Evolutionary conservation across 768 basidiomycete species (phyloP).

Genomic region (Scleroderma citrinum): DNA sequence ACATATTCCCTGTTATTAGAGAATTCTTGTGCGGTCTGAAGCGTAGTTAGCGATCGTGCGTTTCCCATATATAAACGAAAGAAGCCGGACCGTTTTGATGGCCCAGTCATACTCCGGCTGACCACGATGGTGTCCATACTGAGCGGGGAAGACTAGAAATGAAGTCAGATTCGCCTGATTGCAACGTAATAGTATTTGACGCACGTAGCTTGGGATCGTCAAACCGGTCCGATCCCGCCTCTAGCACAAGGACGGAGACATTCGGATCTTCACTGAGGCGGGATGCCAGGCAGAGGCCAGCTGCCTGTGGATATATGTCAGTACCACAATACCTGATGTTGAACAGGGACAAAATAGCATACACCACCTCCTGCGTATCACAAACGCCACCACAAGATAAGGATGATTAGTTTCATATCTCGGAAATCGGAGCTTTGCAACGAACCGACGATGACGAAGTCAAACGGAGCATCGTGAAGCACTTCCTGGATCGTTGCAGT

Average conservation of each 20-base stretch:
- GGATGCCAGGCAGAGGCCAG: conserved; percentile 34
- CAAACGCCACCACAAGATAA: too few species aligned
- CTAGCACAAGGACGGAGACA: conserved; percentile 29
- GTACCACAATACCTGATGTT: neutral
- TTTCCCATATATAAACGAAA: neutral
- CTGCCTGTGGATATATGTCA: conserved; percentile 13
- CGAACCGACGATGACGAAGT: neutral
- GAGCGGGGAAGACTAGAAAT: conserved; percentile 20
- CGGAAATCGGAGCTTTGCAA: neutral
- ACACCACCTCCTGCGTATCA: conserved; percentile 1
- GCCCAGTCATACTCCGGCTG: conserved; percentile 22
- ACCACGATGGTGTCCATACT: conserved; percentile 23
- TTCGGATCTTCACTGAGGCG: conserved; percentile 30
- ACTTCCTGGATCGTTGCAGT: too few species aligned
- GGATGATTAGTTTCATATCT: neutral
- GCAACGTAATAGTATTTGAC: neutral
- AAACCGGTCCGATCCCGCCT: conserved; percentile 32
- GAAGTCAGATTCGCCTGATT: neutral
- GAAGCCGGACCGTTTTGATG: conserved; percentile 8
- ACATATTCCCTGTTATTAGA: conserved; percentile 7
- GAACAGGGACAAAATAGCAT: neutral
- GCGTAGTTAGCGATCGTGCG: neutral
- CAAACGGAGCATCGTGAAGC: too few species aligned
- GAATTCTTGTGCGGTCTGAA: conserved; percentile 5
- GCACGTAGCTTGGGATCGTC: conserved; percentile 30